Conservation (phyloP, 345 rosid species). For the Camelina sativa region DNA sequence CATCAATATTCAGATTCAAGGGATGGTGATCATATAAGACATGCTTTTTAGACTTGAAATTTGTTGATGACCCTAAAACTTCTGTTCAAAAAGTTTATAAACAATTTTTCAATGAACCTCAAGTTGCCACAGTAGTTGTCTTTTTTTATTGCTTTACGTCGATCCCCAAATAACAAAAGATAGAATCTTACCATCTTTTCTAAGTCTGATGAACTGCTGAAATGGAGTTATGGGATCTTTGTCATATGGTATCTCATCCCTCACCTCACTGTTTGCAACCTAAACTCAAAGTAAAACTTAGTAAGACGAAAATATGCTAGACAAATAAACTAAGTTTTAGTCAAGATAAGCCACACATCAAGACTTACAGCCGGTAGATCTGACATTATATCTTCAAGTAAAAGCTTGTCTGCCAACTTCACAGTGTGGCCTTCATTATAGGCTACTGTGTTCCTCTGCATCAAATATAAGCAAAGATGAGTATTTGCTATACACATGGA, state of each 20-base stretch:
- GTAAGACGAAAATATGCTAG: conserved; percentile 2
- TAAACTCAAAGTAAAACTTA: conserved; percentile 14
- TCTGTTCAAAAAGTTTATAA: neutral
- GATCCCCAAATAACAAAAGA: neutral
- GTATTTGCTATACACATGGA: neutral
- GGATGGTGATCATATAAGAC: conserved; percentile 39
- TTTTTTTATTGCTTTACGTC: neutral
- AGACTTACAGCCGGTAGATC: conserved; percentile 50
- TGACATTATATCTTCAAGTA: conserved; percentile 9
- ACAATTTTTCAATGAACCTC: conserved; percentile 30
- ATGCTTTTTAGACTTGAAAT: conserved; percentile 6
- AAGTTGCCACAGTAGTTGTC: neutral
- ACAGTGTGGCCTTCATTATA: conserved; percentile 17
- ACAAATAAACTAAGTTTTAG: neutral
- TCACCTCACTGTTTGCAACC: conserved; percentile 32
- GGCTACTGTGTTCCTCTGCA: conserved; percentile 23
- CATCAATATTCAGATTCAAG: conserved; percentile 29
- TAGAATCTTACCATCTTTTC: conserved; percentile 39
- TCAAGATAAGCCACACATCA: neutral
- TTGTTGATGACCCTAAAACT: conserved; percentile 17
- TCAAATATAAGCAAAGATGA: neutral
- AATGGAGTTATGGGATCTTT: conserved; percentile 31
- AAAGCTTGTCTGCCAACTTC: conserved; percentile 20
- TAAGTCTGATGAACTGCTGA: conserved; percentile 36
- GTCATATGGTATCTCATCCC: conserved; percentile 32